Percentiles rank a stretch among this genome's conserved stretches.
These are phyloP conservation scores for Geranomyces variabilis DNA, from an alignment of 192 early-diverging fungal species.

Conservation along the genomic window DNA sequence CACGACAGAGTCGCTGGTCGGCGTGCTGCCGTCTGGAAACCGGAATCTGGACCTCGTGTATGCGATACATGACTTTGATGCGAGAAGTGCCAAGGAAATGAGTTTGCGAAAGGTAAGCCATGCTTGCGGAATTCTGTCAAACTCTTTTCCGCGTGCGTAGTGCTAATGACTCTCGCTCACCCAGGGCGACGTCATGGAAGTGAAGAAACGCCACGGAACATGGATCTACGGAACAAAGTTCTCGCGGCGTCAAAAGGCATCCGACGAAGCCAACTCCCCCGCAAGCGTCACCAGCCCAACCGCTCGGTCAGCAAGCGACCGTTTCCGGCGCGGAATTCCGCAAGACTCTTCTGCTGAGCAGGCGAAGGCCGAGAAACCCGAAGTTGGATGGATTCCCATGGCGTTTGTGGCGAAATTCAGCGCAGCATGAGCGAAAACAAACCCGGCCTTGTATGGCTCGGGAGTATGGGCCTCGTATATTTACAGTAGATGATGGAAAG, in stretches of 20 bases:
- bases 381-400: constrained; percentile 50
- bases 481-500: no score
- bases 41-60: constrained; percentile 34
- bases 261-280: constrained; percentile 2
- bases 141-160: no score
- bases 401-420: constrained; percentile 49
- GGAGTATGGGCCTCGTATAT: no score
- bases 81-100: constrained; percentile 50
- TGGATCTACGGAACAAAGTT: constrained; percentile 54
- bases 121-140: no score
- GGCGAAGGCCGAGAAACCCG: constrained; percentile 8
- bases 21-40: constrained; percentile 3
- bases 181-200: constrained; percentile 47
- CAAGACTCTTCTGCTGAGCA: constrained; percentile 8
- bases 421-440: neutral
- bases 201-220: constrained; percentile 48
- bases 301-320: neutral
- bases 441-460: no score
- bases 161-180: neutral
- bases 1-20: constrained; percentile 22
- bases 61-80: constrained; percentile 45
- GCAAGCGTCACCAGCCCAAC: neutral
- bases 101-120: constrained; percentile 42
- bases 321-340: constrained; percentile 32
- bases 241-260: neutral